These are phyloP conservation scores for Kewa caespitosa DNA, from an alignment of 179 eudicot species.

Conservation along the genomic window DNA sequence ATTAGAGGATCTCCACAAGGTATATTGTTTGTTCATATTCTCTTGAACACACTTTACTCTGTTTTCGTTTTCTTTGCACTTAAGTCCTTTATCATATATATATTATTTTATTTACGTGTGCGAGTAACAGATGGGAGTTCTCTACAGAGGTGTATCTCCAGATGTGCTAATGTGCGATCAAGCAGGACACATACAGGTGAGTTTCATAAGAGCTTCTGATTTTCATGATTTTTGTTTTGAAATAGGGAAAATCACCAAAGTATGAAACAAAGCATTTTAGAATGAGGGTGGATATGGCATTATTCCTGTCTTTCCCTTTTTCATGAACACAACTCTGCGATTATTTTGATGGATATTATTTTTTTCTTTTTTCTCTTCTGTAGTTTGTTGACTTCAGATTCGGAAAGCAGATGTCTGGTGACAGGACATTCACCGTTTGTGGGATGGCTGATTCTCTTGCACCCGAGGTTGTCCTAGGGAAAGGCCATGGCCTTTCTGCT, in stretches of 20 bases:
- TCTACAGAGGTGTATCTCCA: conserved; percentile 90
- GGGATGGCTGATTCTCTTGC: conserved; percentile 89
- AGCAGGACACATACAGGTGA: conserved; percentile 79
- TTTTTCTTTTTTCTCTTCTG: conserved; percentile 19
- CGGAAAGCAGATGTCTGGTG: conserved; percentile 70
- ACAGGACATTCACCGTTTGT: conserved; percentile 82
- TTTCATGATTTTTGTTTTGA: conserved; percentile 12
- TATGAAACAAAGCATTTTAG: too few species aligned
- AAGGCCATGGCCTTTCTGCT: conserved; percentile 84
- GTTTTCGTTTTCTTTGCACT: conserved; percentile 5
- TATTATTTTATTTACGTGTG: too few species aligned
- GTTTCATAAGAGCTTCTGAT: neutral
- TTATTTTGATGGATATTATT: neutral
- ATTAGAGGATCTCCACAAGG: conserved; percentile 81
- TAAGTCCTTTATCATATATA: neutral
- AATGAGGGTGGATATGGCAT: too few species aligned
- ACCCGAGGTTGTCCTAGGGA: conserved; percentile 93
- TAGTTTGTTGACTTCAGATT: conserved; percentile 95
- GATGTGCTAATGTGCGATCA: conserved; percentile 83
- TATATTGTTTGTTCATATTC: conserved; percentile 17
- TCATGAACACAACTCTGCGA: neutral
- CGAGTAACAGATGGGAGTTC: conserved; percentile 61
- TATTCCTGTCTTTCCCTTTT: too few species aligned
- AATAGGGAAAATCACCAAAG: neutral
- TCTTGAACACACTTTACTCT: conserved; percentile 1